These are phyloP conservation scores for Cladophialophora bantiana DNA, from an alignment of 2,329 filamentous ascomycete genomes.

Conservation along the genomic window DNA sequence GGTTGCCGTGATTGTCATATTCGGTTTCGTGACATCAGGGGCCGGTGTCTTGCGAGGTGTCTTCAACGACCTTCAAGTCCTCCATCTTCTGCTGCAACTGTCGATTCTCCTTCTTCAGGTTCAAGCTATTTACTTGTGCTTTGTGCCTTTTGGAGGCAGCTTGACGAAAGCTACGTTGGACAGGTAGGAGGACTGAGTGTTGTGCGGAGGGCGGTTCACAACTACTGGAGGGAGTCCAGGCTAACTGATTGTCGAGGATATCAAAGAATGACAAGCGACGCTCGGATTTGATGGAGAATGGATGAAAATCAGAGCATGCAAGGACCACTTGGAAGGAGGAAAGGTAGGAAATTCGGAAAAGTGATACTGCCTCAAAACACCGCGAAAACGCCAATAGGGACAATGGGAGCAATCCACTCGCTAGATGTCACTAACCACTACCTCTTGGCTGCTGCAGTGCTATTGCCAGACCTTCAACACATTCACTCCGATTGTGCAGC, in stretches of 20 bases:
- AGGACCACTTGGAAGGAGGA: background rate
- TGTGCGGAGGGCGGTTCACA: background rate
- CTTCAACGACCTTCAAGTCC: background rate
- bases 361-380: background rate
- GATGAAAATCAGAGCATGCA: background rate
- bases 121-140: background rate
- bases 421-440: background rate
- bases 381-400: background rate
- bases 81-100: background rate
- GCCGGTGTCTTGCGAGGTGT: background rate
- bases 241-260: background rate
- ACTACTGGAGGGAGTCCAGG: background rate
- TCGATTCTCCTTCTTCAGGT: background rate
- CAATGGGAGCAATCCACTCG: background rate
- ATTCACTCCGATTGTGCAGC: background rate
- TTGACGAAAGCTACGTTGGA: background rate
- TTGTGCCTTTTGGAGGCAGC: conserved; percentile 5
- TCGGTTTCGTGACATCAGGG: background rate
- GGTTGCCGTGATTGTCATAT: conserved; percentile 11
- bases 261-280: background rate
- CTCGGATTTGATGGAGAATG: no score
- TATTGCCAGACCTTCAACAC: background rate
- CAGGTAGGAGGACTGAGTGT: background rate
- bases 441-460: background rate
- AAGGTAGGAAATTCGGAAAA: background rate